Evolutionary conservation across 805 yeast species (phyloP), one percentile per base, ranked within the genome.

Genomic region (Candida anglica): DNA sequence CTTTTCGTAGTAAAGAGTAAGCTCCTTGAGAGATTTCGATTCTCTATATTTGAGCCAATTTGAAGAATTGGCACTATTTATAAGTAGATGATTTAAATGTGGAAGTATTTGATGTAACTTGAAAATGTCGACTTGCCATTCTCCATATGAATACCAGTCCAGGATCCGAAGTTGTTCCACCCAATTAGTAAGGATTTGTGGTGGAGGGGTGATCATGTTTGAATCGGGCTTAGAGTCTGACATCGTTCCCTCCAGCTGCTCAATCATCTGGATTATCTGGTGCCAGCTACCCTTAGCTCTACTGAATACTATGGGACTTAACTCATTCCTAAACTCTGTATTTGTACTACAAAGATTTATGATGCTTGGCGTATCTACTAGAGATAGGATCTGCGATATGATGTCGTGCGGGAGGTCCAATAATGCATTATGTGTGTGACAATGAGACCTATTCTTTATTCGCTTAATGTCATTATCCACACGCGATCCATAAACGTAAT

Each of bases 1-100:
- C 23, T 37, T 23, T 15, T 58, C 61, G 28, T 47, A 50, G 41
- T 54, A 55, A n/a, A 66, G 40, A 2, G 54, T 44, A 13, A 66
- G 34, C 6, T 38, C 29, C 13, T 29, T 42, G 17, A 66, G 32
- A 7, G 33, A 35, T 14, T 34, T 19, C 24, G 50, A 46, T 5
- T 33, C 19, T 24, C 69, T 42, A 40, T 66, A 66, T 37, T 63
- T 63, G 28, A 66, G 46, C 73, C 73, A 66, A 33, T 62, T 54
- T 3, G 71, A 62, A 35, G 66, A 61, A 35, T 55, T 61, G 21
- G 44, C 48, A 4, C 66, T 47, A 34, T 60, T 60, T n/a, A 66
- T 47, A 4, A 42, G 28, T 7, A 65, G 42, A 13, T 38, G 44
- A 7, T 34, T 32, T 15, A 64, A 48, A 3, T 41, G 19, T 0